A percentile compares a stretch with the other conserved stretches of the same genome.
Evolutionary conservation across 1,284 basidiomycete species (phyloP).

Genomic region (Vanrija sp.): DNA sequence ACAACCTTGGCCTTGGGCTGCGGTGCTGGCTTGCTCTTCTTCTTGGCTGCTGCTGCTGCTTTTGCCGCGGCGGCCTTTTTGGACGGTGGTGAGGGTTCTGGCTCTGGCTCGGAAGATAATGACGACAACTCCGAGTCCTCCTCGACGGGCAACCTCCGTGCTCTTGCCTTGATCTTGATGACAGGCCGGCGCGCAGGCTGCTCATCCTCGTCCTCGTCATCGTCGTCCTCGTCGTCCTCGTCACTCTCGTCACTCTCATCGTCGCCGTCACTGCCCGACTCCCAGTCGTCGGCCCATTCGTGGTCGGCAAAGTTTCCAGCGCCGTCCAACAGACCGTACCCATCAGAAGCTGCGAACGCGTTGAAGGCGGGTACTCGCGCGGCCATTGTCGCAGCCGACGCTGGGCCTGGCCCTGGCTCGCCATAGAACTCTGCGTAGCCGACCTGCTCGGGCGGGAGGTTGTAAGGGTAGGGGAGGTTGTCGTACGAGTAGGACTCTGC

Average conservation of each 20-base stretch:
- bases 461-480: conserved; percentile 40
- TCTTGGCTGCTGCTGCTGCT: conserved; percentile 15
- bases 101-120: conserved; percentile 18
- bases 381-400: conserved; percentile 31
- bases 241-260: conserved; percentile 29
- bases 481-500: conserved; percentile 21
- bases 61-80: not conserved
- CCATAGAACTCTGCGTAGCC: conserved; percentile 42
- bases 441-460: conserved; percentile 40
- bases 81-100: conserved; percentile 7
- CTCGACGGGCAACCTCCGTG: conserved; percentile 2
- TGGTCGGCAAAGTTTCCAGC: conserved; percentile 19
- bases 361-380: conserved; percentile 42
- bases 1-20: not conserved
- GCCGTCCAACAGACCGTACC: conserved; percentile 33
- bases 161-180: conserved; percentile 6
- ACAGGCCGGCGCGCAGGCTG: conserved; percentile 4
- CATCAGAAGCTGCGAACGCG: conserved; percentile 41
- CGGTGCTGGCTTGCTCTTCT: not conserved
- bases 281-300: conserved; percentile 23
- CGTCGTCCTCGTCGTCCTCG: conserved; percentile 21
- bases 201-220: conserved; percentile 11
- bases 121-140: conserved; percentile 34
- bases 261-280: conserved; percentile 23
- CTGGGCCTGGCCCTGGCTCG: conserved; percentile 37